Conservation (phyloP, 2,329 filamentous ascomycete species). For the Fusarium euwallaceae region DNA sequence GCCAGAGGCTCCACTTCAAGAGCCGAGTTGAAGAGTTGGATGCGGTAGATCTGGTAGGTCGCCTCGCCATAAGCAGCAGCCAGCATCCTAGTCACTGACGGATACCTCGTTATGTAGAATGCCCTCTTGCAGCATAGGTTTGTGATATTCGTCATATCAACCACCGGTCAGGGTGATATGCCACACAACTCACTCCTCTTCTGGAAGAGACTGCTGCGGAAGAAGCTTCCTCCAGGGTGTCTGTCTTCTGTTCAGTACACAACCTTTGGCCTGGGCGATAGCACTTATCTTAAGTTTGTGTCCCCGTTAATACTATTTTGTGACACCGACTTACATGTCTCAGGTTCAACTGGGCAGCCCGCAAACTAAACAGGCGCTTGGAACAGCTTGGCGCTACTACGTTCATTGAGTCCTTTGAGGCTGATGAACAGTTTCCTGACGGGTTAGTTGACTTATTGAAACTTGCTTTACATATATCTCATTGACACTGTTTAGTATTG, state of each 20-base stretch:
- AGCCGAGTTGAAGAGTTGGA: constrained; percentile 84
- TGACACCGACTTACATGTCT: not conserved
- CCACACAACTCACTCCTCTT: constrained; percentile 85
- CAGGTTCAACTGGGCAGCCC: constrained; percentile 92
- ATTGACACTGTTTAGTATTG: constrained; percentile 69
- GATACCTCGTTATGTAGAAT: constrained; percentile 55
- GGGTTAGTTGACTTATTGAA: constrained; percentile 69
- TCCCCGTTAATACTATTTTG: not conserved
- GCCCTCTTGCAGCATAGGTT: constrained; percentile 66
- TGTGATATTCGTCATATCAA: constrained; percentile 87
- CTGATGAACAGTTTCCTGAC: constrained; percentile 93
- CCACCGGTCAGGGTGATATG: constrained; percentile 94
- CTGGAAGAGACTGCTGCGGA: constrained; percentile 87
- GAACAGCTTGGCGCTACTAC: constrained; percentile 84
- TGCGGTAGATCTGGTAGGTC: constrained; percentile 77
- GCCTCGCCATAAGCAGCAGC: not conserved
- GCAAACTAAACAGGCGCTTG: constrained; percentile 88
- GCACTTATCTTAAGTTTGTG: constrained; percentile 87
- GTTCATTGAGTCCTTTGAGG: constrained; percentile 84
- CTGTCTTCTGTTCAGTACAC: constrained; percentile 79
- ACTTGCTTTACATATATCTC: not conserved
- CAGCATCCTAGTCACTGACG: constrained; percentile 19
- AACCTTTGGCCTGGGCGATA: constrained; percentile 93
- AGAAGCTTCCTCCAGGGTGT: constrained; percentile 79
- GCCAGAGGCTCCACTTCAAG: constrained; percentile 83